Percentiles rank a stretch among this genome's conserved stretches.
Evolutionary conservation across 768 basidiomycete genomes (phyloP).

Genomic region (Podaxis sp.): DNA sequence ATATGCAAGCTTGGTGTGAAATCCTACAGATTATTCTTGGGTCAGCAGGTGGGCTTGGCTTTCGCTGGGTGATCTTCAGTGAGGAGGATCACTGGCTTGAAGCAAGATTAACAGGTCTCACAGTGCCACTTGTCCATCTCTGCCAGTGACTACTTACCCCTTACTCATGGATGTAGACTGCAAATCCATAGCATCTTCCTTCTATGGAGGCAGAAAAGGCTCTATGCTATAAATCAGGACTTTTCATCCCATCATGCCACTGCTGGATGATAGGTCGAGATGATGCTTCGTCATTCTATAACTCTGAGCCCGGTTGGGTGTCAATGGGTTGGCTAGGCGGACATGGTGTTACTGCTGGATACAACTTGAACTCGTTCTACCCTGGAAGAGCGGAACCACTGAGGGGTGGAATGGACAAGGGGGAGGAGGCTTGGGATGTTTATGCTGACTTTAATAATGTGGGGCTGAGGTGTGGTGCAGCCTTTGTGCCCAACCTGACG

Average conservation of each 20-base stretch:
- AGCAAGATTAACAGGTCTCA: constrained; percentile 5
- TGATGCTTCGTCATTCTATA: constrained; percentile 74
- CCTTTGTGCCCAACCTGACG: constrained; percentile 45
- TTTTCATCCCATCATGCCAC: constrained; percentile 37
- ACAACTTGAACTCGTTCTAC: constrained; percentile 66
- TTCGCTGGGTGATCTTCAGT: no score
- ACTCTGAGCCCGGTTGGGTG: constrained; percentile 35
- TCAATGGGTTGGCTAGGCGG: constrained; percentile 51
- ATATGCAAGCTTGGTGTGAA: no score
- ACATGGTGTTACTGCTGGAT: constrained; percentile 56
- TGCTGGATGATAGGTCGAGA: constrained; percentile 45
- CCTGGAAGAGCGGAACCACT: constrained; percentile 74
- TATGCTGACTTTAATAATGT: constrained; percentile 89
- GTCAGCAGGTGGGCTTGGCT: no score
- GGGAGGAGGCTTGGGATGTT: constrained; percentile 68
- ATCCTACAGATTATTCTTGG: no score
- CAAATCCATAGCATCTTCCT: constrained; percentile 78
- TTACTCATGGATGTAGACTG: constrained; percentile 69
- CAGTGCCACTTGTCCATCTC: constrained; percentile 9
- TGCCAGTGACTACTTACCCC: constrained; percentile 14
- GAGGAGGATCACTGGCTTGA: no score
- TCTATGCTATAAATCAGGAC: constrained; percentile 63
- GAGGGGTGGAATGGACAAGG: constrained; percentile 77
- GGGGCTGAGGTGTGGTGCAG: constrained; percentile 72
- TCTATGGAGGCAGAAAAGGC: constrained; percentile 65